Conservation (phyloP, 2,329 filamentous ascomycete species). For the Microthyrium microscopicum region DNA sequence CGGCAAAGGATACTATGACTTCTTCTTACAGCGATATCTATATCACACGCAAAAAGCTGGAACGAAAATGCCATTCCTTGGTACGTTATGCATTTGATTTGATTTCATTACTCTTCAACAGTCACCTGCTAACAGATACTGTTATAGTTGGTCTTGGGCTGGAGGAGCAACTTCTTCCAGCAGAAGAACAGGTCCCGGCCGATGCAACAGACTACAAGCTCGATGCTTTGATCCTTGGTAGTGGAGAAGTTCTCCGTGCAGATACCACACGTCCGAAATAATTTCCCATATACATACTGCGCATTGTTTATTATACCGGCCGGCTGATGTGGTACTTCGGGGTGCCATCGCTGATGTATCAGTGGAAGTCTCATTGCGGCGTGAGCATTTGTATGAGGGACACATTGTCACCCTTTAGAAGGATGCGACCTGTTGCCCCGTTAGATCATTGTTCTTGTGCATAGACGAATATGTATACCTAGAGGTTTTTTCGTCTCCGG, state of each 20-base stretch:
- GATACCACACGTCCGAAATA: background rate
- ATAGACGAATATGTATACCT: conserved; percentile 38
- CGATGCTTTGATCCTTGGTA: conserved; percentile 59
- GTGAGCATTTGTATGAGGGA: conserved; percentile 48
- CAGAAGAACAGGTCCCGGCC: conserved; percentile 52
- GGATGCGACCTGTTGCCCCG: conserved; percentile 50
- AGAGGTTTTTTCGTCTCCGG: conserved; percentile 63
- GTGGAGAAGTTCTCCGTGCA: conserved; percentile 33
- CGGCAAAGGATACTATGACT: conserved; percentile 94
- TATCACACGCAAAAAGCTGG: conserved; percentile 18
- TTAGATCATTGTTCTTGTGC: conserved; percentile 1
- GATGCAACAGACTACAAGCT: conserved; percentile 62
- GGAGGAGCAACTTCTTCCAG: conserved; percentile 63
- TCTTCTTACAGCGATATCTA: conserved; percentile 66
- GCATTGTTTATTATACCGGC: no score
- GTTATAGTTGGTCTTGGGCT: conserved; percentile 59
- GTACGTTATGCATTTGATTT: background rate
- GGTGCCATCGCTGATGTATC: background rate
- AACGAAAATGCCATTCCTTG: conserved; percentile 2
- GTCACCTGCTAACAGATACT: background rate
- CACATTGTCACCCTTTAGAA: conserved; percentile 79
- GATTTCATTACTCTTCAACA: background rate
- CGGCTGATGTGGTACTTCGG: background rate
- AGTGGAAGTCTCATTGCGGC: background rate
- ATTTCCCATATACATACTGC: no score